A percentile compares a stretch with the other conserved stretches of the same genome.
phyloP scores from a whole-genome alignment of 371 early-diverging fungal genomes.

The Mortierella sp. region DNA sequence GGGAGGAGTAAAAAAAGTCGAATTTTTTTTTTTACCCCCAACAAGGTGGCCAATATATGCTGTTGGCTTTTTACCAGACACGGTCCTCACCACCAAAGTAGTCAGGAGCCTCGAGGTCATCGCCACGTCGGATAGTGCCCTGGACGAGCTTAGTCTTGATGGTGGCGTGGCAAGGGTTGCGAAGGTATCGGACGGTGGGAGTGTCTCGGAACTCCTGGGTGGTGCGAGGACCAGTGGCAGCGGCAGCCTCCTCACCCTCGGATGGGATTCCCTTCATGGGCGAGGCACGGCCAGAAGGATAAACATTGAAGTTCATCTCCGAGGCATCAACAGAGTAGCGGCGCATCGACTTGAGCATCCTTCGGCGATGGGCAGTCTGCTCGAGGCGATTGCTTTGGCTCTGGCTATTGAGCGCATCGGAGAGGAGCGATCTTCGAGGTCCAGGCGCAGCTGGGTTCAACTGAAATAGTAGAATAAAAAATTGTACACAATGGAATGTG shows the following conservation, averaged over 20 bases:
- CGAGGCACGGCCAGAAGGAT: conserved; percentile 28
- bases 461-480: conserved; percentile 17
- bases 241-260: conserved; percentile 28
- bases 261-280: conserved; percentile 45
- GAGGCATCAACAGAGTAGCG: conserved; percentile 52
- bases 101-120: conserved; percentile 36
- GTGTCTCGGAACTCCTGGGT: conserved; percentile 26
- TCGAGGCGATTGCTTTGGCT: conserved; percentile 40
- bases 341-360: conserved; percentile 55
- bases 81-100: conserved; percentile 51
- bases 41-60: background rate
- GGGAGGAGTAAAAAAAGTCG: background rate
- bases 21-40: background rate
- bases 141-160: conserved; percentile 51
- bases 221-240: conserved; percentile 6
- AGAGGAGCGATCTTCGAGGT: conserved; percentile 50
- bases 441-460: conserved; percentile 35
- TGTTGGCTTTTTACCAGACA: conserved; percentile 34
- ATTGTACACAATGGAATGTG: conserved; percentile 5
- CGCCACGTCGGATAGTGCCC: conserved; percentile 32
- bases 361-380: conserved; percentile 45
- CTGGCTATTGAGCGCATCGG: conserved; percentile 47
- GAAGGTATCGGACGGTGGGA: conserved; percentile 45
- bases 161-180: conserved; percentile 43
- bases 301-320: conserved; percentile 46